Base-by-base conservation (phyloP, 176 grass and related monocot species). In the Oryza officinalis region DNA sequence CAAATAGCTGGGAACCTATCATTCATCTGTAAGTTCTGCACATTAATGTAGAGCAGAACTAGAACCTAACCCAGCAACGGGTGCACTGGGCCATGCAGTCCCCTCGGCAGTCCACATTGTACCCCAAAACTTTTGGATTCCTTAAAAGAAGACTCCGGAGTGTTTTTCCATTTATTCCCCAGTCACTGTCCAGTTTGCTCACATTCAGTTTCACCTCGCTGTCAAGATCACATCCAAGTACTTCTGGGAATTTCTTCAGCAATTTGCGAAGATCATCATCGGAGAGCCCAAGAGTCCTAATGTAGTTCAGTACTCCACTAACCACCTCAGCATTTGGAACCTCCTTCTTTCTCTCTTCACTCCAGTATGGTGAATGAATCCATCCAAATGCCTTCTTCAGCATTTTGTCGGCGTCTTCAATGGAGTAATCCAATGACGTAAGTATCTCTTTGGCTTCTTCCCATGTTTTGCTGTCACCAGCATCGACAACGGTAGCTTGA, bases 21-120 rank as follows among this genome's bases (percentile, higher is more conserved):
- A 25, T 61, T 61, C 11, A 5, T 8, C 18, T 31, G 11, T 27
- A 87, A 22, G 4, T 74, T 27, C 66, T 72, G 28, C 23, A 63
- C 38, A 27, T 18, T n/a, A 17, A 47, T 70, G 18, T 28, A 72
- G n/a, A 83, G 81, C 59, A 52, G 32, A 74, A 80, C 63, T 83
- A 96, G 54, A 98, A 98, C 80, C 96, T 82, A 76, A 95, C 96
- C 96, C 96, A 98, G 73, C 96, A 98, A 23, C 91, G 84, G 33
- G 96, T 95, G 65, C 96, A 98, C 70, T 95, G 75, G 3, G 93
- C 93, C 69, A 88, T 92, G 52, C 96, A 98, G 70, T 98, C 93
- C 65, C 96, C 96, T 83, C 90, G 87, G 67, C 93, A 98, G 40
- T 98, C 96, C 27, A 98, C 85, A 86, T 89, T 95, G 81, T 92